Evolutionary conservation across 139 green algal species (phyloP), one percentile per base, ranked within the genome.

Genomic region (Chlamydomonas sphaeroides): DNA sequence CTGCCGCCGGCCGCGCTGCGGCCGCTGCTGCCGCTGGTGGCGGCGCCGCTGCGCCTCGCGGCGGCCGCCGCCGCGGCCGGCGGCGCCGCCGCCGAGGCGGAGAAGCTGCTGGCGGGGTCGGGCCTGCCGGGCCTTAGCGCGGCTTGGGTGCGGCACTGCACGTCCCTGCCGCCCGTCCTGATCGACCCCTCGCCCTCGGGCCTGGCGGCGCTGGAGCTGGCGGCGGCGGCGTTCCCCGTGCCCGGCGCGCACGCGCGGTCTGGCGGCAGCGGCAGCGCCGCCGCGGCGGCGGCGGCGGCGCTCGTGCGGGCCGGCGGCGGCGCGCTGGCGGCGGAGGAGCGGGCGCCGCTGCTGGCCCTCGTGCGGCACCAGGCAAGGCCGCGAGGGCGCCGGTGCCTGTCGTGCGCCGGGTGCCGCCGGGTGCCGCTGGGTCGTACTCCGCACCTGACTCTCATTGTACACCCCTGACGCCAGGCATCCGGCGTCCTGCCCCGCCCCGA

Each of bases 301-400:
- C 5, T 57, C 28, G 68, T 39, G 71, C 38, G 84, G 23, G 63
- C 45, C 0, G 14, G 28, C 17, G 68, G 73, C 32, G 45, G 25
- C 42, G 71, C 32, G 35, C 36, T 86, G 51, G 65, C 38, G 56
- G 65, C 36, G 26, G 63, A 38, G 17, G 87, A 91, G 70, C 66
- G 79, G 28, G 51, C 84, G 25, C 63, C 86, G 25, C 61, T 90
- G 8, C 39, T 71, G 35, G 69, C 75, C 3, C 84, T 94, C 61
- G 81, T 90, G 48, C 85, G 87, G 21, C 84, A 91, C 25, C 70
- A 88, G 74, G 74, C 25, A 3, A 20, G n/a, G n/a, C n/a, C n/a
- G n/a, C n/a, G n/a, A n/a, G n/a, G n/a, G n/a, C n/a, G n/a, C n/a
- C n/a, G n/a, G n/a, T n/a, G n/a, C n/a, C n/a, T n/a, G n/a, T n/a